These are phyloP conservation scores for Osmanthus fragrans DNA, from an alignment of 257 asterid species.

Conservation along the genomic window DNA sequence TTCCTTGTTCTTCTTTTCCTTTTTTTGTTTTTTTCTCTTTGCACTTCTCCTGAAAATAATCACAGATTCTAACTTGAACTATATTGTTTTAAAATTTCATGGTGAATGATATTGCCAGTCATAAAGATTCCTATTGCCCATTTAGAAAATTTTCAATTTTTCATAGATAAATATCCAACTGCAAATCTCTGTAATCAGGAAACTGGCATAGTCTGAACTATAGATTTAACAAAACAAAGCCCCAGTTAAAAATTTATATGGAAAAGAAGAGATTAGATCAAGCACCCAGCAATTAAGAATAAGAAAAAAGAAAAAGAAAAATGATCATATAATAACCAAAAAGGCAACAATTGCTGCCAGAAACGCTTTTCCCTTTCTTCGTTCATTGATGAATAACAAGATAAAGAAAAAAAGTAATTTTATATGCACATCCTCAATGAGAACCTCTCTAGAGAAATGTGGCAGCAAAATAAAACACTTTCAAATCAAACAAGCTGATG, in stretches of 20 bases:
- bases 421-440: conserved; percentile 2
- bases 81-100: not conserved
- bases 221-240: not conserved
- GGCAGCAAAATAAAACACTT: not conserved
- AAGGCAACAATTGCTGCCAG: conserved; percentile 4
- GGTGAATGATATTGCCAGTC: not conserved
- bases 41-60: conserved; percentile 52
- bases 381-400: not conserved
- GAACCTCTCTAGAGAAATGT: not conserved
- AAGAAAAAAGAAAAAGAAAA: not conserved
- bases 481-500: not conserved
- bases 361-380: not conserved
- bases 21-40: conserved; percentile 69
- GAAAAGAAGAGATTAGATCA: not conserved
- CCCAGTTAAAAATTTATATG: not conserved
- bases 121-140: not conserved
- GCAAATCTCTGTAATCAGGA: conserved; percentile 18
- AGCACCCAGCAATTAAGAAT: not conserved
- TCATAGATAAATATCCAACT: conserved; percentile 7
- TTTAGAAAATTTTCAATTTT: conserved; percentile 11
- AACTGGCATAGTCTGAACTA: not conserved
- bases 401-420: conserved; percentile 4
- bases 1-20: conserved; percentile 69
- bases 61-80: not conserved
- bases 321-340: not conserved